phyloP scores from a whole-genome alignment of 2,329 filamentous ascomycete species.

The Aureobasidium sp. region DNA sequence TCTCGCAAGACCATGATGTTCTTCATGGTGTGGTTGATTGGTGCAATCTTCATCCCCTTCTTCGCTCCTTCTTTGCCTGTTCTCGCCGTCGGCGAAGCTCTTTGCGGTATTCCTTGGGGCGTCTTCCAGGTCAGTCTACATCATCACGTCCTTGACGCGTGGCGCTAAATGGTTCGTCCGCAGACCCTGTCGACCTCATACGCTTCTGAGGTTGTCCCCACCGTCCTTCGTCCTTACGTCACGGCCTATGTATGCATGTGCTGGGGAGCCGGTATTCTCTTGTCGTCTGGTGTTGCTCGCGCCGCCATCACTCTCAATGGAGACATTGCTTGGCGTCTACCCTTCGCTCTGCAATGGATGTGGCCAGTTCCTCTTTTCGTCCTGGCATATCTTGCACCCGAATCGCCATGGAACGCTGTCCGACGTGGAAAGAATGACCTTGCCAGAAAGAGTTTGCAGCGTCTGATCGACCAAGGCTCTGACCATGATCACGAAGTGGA shows the following conservation, averaged over 20 bases:
- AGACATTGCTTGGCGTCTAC: constrained; percentile 33
- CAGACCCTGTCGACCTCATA: constrained; percentile 46
- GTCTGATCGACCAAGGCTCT: not conserved
- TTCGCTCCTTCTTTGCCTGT: constrained; percentile 2
- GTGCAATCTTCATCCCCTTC: constrained; percentile 48
- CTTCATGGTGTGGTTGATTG: constrained; percentile 17
- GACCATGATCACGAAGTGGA: constrained; percentile 1
- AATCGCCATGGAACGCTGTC: constrained; percentile 32
- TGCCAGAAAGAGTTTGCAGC: not conserved
- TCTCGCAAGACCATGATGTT: constrained; percentile 3
- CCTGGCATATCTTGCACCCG: constrained; percentile 32
- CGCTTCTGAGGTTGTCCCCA: constrained; percentile 58
- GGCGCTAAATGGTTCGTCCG: constrained; percentile 19
- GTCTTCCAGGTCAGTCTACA: constrained; percentile 35
- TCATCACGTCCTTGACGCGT: constrained; percentile 36
- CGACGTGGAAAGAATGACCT: constrained; percentile 29
- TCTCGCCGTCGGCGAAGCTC: constrained; percentile 55
- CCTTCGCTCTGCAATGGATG: constrained; percentile 40
- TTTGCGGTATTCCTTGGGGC: constrained; percentile 55
- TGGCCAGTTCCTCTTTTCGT: constrained; percentile 32
- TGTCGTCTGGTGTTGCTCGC: constrained; percentile 37
- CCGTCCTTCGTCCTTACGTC: constrained; percentile 50
- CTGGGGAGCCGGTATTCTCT: constrained; percentile 56
- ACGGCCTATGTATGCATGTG: constrained; percentile 57
- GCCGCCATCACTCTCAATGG: constrained; percentile 26